Conservation (phyloP, 345 rosid species). For the Erysimum cheiranthoides region DNA sequence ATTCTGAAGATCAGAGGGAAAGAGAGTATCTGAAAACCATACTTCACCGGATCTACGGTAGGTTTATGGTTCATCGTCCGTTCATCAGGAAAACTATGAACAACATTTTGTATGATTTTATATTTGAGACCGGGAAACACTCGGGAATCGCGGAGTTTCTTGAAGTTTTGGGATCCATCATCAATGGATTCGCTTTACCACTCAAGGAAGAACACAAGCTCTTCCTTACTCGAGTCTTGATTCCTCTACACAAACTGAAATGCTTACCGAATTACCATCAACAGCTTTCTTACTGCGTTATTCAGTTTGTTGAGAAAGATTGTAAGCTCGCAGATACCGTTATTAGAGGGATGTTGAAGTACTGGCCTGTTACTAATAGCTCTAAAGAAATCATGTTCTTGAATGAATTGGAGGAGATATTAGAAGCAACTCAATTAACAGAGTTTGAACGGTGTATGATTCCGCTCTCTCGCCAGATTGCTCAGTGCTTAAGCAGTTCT, state of each 20-base stretch:
- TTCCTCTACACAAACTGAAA: slow-evolving; percentile 89
- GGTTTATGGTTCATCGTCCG: slow-evolving; percentile 95
- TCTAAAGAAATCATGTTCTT: slow-evolving; percentile 96
- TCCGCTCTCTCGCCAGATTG: slow-evolving; percentile 74
- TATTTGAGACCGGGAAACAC: slow-evolving; percentile 84
- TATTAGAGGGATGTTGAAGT: slow-evolving; percentile 79
- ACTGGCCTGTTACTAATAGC: slow-evolving; percentile 91
- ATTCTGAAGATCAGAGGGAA: slow-evolving; percentile 92
- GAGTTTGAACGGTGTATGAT: slow-evolving; percentile 91
- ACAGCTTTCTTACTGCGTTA: slow-evolving; percentile 80
- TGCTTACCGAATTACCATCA: slow-evolving; percentile 85
- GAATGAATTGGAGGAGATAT: slow-evolving; percentile 82
- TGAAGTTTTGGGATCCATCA: slow-evolving; percentile 88
- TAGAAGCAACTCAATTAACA: slow-evolving; percentile 78
- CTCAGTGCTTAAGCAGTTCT: slow-evolving; percentile 74
- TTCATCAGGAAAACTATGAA: slow-evolving; percentile 87
- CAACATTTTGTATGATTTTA: slow-evolving; percentile 72
- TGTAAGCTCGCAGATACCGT: slow-evolving; percentile 83
- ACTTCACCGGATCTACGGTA: slow-evolving; percentile 86
- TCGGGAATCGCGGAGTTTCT: slow-evolving; percentile 87
- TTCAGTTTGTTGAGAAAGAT: slow-evolving; percentile 93
- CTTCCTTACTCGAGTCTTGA: slow-evolving; percentile 71
- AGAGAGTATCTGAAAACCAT: slow-evolving; percentile 88
- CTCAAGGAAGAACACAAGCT: slow-evolving; percentile 93
- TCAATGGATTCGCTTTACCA: slow-evolving; percentile 93